phyloP scores from a whole-genome alignment of 2,329 filamentous ascomycete genomes.

The Lithohypha guttulata region DNA sequence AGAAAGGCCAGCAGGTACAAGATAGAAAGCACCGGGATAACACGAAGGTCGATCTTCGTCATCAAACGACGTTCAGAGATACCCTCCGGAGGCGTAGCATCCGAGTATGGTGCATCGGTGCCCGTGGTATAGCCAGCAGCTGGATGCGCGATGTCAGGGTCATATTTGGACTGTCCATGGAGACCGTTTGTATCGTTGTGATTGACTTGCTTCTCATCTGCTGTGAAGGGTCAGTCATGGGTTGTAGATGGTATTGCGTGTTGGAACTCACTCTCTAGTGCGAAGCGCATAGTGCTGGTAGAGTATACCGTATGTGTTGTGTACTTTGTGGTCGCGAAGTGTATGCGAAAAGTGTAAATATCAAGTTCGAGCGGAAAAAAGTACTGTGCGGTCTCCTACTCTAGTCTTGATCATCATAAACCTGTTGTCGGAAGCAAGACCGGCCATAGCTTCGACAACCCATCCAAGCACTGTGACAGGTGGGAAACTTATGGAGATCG shows the following conservation, averaged over 20 bases:
- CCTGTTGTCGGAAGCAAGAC: background rate
- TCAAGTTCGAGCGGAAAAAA: background rate
- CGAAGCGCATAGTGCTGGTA: slow-evolving; percentile 17
- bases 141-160: slow-evolving; percentile 21
- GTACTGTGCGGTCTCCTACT: background rate
- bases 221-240: background rate
- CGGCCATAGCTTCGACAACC: no score
- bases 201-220: slow-evolving; percentile 14
- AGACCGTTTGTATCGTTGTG: slow-evolving; percentile 14
- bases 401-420: background rate
- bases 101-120: slow-evolving; percentile 11
- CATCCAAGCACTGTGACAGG: no score
- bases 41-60: slow-evolving; percentile 57
- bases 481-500: no score
- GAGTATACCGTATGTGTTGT: no score
- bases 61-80: slow-evolving; percentile 50
- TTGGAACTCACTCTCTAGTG: slow-evolving; percentile 15
- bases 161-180: slow-evolving; percentile 16
- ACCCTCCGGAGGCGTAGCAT: slow-evolving; percentile 12
- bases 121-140: slow-evolving; percentile 13
- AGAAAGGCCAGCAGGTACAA: slow-evolving; percentile 42
- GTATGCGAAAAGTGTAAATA: background rate
- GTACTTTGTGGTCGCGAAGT: background rate
- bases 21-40: slow-evolving; percentile 62
- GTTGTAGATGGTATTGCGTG: background rate